A percentile compares a stretch with the other conserved stretches of the same genome.
These are phyloP conservation scores for Exophiala calicioides DNA, from an alignment of 2,329 filamentous ascomycete species.

Conservation along the genomic window DNA sequence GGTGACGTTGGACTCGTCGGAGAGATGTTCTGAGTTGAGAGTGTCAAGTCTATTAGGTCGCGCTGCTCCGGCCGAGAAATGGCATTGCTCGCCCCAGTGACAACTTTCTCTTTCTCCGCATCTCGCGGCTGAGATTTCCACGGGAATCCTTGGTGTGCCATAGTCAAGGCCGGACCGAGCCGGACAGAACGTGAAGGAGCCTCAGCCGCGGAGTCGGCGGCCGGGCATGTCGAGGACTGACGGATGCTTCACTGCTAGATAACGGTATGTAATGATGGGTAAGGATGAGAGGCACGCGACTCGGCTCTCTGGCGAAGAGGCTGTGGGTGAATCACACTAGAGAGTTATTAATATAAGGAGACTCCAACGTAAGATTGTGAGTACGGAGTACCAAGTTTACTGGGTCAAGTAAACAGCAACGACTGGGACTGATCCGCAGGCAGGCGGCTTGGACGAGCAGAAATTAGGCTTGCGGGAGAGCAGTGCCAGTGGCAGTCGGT, in stretches of 20 bases:
- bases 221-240: slow-evolving; percentile 12
- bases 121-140: slow-evolving; percentile 25
- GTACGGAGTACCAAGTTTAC: too few relatives aligned
- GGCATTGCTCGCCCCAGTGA: slow-evolving; percentile 1
- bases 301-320: not conserved
- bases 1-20: slow-evolving; percentile 8
- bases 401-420: too few relatives aligned
- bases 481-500: too few relatives aligned
- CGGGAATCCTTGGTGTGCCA: slow-evolving; percentile 26
- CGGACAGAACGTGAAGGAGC: not conserved
- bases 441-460: too few relatives aligned
- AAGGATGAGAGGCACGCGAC: slow-evolving; percentile 1
- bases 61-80: not conserved
- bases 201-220: slow-evolving; percentile 6
- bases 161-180: slow-evolving; percentile 3
- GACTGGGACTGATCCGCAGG: too few relatives aligned
- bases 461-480: too few relatives aligned
- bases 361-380: too few relatives aligned
- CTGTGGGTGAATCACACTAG: too few relatives aligned
- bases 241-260: not conserved
- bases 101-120: slow-evolving; percentile 21
- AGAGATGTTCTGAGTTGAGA: slow-evolving; percentile 4
- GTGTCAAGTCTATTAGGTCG: not conserved
- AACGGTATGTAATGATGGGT: not conserved
- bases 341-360: too few relatives aligned